Conservation (phyloP, 2,329 filamentous ascomycete species). For the Colletotrichum cuscutae region DNA sequence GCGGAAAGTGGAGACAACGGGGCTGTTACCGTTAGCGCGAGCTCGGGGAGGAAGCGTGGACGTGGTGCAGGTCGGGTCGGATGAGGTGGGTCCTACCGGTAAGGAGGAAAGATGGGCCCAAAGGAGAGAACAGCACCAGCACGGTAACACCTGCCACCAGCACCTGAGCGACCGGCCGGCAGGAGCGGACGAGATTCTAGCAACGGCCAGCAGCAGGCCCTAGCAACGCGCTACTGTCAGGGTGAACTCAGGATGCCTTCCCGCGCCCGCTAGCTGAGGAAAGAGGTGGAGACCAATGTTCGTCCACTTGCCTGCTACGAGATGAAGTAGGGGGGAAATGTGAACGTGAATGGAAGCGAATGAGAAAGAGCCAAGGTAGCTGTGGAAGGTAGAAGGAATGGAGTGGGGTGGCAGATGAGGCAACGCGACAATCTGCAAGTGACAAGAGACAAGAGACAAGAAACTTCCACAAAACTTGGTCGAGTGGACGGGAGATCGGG, state of each 20-base stretch:
- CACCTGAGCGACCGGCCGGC: not conserved
- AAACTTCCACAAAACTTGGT: not conserved
- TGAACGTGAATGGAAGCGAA: not conserved
- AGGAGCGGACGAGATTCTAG: not conserved
- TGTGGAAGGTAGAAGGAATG: not conserved
- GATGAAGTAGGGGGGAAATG: not conserved
- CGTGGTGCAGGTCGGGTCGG: constrained; percentile 10
- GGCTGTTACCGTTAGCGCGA: constrained; percentile 2
- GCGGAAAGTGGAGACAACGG: not conserved
- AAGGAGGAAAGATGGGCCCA: constrained; percentile 22
- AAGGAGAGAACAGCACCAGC: constrained; percentile 29
- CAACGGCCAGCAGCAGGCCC: not conserved
- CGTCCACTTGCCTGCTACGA: not conserved
- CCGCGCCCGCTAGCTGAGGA: not conserved
- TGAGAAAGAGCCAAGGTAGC: not conserved
- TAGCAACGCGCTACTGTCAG: not conserved
- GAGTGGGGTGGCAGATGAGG: not conserved
- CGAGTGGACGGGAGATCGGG: not conserved
- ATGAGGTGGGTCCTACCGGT: too few relatives aligned
- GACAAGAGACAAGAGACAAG: constrained; percentile 1
- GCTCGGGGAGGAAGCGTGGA: not conserved
- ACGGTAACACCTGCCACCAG: not conserved
- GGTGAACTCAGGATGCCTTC: constrained; percentile 5
- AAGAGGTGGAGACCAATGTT: not conserved
- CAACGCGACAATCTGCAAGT: not conserved